These are phyloP conservation scores for Chloris gayana DNA, from an alignment of 176 grass and related monocot species.

Conservation along the genomic window DNA sequence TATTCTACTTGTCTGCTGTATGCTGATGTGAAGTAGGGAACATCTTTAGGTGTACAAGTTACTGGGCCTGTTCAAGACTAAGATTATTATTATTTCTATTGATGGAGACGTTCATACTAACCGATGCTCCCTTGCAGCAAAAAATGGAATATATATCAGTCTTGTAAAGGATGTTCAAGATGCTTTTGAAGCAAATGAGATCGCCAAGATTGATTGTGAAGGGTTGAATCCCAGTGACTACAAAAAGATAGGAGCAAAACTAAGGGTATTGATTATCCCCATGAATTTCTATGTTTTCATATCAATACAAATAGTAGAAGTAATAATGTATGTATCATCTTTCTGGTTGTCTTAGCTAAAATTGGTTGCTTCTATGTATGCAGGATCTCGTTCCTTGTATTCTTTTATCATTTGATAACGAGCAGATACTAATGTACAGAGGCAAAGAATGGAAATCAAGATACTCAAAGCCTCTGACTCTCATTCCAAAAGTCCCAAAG, in stretches of 20 bases:
- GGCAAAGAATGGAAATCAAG: conserved; percentile 90
- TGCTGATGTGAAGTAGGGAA: conserved; percentile 5
- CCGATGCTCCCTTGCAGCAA: conserved; percentile 52
- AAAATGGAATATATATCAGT: conserved; percentile 94
- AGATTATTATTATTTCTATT: conserved; percentile 28
- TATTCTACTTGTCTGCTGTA: neutral
- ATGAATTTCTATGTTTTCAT: conserved; percentile 29
- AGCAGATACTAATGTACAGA: conserved; percentile 89
- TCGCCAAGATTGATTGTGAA: conserved; percentile 80
- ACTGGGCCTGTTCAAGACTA: conserved; percentile 7
- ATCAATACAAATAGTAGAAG: conserved; percentile 19
- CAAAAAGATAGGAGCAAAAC: conserved; percentile 96
- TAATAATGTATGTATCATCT: conserved; percentile 3
- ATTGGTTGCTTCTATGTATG: conserved; percentile 42
- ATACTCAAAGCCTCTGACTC: conserved; percentile 55
- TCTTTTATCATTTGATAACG: conserved; percentile 89
- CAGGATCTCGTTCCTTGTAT: conserved; percentile 96
- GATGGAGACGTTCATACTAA: neutral
- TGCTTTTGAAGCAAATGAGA: conserved; percentile 87
- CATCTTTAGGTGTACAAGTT: neutral
- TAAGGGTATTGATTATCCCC: conserved; percentile 57
- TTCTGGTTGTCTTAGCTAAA: conserved; percentile 15
- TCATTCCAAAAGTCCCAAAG: conserved; percentile 49
- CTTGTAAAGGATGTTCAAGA: conserved; percentile 84
- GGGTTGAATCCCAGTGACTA: conserved; percentile 97